Evolutionary conservation across 148 eudicot species (phyloP), one percentile per base, ranked within the genome.

Genomic region (Rhododendron kiyosumense): DNA sequence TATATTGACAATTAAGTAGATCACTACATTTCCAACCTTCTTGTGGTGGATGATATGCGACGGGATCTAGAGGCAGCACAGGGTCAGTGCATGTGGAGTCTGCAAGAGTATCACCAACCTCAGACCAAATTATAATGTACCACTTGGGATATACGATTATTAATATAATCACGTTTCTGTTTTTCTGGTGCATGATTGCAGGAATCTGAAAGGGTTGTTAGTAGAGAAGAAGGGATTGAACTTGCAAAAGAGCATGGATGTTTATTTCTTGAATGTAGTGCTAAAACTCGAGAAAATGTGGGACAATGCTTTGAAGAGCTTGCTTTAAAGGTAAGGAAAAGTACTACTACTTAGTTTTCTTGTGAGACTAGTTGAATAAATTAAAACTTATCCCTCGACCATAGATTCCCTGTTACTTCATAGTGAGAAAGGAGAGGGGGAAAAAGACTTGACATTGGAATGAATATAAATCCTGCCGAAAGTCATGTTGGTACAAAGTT

Each of bases 161-260:
- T 5, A 26, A 0, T 41, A 32, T 36, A 32, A 12, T 45, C 52
- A 34, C 36, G 4, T 24, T 74, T 36, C 24, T 32, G 84, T 28
- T 32, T 71, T 28, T 71, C 34, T 71, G 76, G 76, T 71, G 76
- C 28, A 18, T 51, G 75, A 84, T 78, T 54, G 49, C 92, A 96
- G 99, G 99, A 96, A 85, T 91, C 96, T 18, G 99, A 95, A 84
- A 93, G 98, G 87, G 94, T 49, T 84, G 99, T 97, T 48, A 95
- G 92, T 79, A 92, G 91, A 90, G 98, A 97, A 92, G 99, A 97
- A 90, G 99, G 99, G 17, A 85, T 90, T 59, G 91, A 94, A 85
- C 95, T 95, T 77, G 98, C 99, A 46, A 92, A 95, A 88, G 96
- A 97, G 87, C 92, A 90, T 73, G 96, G 96, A 43, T 87, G 95